These are phyloP conservation scores for Tolypocladium nubicola DNA, from an alignment of 2,329 filamentous ascomycete genomes.

Conservation along the genomic window DNA sequence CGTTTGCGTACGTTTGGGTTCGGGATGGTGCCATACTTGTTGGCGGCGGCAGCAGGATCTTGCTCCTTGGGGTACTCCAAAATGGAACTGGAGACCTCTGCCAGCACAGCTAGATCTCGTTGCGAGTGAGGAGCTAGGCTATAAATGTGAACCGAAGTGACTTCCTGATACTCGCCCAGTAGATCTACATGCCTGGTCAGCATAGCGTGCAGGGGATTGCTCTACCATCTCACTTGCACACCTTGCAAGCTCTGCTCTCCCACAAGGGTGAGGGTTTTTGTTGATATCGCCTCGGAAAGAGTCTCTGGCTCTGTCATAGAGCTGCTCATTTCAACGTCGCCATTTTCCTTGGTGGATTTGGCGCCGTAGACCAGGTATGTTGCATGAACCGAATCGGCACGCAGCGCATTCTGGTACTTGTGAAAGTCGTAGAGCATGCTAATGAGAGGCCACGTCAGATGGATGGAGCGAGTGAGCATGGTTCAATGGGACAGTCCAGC, in stretches of 20 bases:
- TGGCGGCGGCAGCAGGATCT: constrained; percentile 47
- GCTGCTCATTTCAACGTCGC: constrained; percentile 61
- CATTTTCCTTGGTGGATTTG: constrained; percentile 41
- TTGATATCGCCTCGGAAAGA: constrained; percentile 38
- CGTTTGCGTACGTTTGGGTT: constrained; percentile 56
- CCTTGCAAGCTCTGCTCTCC: constrained; percentile 64
- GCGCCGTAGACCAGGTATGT: constrained; percentile 82
- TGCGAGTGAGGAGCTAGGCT: constrained; percentile 64
- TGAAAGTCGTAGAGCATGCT: constrained; percentile 92
- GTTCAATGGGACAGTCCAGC: constrained; percentile 12
- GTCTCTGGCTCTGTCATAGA: constrained; percentile 44
- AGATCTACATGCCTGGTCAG: constrained; percentile 36
- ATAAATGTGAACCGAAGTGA: constrained; percentile 77
- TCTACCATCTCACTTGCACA: constrained; percentile 19
- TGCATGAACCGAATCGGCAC: constrained; percentile 68
- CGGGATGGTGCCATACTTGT: constrained; percentile 61
- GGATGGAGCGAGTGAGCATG: neutral
- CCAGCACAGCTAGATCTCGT: constrained; percentile 59
- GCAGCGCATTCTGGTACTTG: constrained; percentile 69
- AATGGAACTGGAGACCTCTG: constrained; percentile 57
- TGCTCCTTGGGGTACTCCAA: constrained; percentile 43
- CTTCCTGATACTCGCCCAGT: constrained; percentile 58
- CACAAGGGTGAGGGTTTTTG: constrained; percentile 54
- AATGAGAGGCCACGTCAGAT: neutral
- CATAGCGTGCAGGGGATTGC: neutral